A percentile compares a stretch with the other conserved stretches of the same genome.
Conservation (phyloP, 371 early-diverging fungal species). For the Mortierella sp. region DNA sequence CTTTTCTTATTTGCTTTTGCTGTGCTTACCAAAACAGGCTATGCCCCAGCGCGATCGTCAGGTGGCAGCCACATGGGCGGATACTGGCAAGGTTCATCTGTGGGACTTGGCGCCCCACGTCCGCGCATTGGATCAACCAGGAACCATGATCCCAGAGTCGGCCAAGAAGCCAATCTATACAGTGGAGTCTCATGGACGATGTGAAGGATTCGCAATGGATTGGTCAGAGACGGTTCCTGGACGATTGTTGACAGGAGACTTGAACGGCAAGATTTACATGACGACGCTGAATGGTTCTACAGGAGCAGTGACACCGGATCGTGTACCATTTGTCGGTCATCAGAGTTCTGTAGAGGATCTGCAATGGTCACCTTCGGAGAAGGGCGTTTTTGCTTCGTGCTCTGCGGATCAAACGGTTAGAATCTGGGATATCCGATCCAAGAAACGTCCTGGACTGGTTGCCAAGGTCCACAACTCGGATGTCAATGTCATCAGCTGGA, state of each 20-base stretch:
- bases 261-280: conserved; percentile 80
- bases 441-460: conserved; percentile 79
- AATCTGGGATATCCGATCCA: conserved; percentile 93
- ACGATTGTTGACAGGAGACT: conserved; percentile 90
- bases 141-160: conserved; percentile 69
- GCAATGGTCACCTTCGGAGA: conserved; percentile 95
- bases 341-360: conserved; percentile 92
- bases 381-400: conserved; percentile 91
- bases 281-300: conserved; percentile 72
- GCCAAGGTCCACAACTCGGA: conserved; percentile 88
- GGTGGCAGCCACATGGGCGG: conserved; percentile 94
- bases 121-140: conserved; percentile 83
- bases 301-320: conserved; percentile 73
- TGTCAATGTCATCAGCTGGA: conserved; percentile 97
- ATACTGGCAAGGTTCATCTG: conserved; percentile 93
- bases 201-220: conserved; percentile 96
- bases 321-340: conserved; percentile 85
- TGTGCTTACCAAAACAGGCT: too few relatives aligned
- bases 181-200: conserved; percentile 79
- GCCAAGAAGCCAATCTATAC: conserved; percentile 80
- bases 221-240: conserved; percentile 83
- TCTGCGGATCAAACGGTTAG: conserved; percentile 91
- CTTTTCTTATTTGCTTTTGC: too few relatives aligned
- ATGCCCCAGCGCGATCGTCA: conserved; percentile 70
- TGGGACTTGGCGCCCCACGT: conserved; percentile 85